phyloP scores from a whole-genome alignment of 73 alveolate species.

The Symbiodinium pilosum region DNA sequence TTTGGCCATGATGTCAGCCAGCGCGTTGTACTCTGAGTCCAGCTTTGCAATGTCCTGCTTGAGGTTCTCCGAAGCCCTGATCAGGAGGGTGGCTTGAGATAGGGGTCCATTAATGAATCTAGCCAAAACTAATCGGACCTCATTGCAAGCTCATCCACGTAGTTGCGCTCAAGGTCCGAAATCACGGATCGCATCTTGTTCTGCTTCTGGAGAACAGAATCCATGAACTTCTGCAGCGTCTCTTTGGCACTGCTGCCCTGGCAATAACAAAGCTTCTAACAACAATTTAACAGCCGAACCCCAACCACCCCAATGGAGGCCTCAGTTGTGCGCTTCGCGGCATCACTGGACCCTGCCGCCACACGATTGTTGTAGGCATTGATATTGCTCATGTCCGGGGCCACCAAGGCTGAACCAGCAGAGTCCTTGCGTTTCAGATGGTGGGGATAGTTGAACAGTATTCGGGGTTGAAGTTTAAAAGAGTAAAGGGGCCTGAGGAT shows the following conservation, averaged over 20 bases:
- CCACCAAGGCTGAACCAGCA: no score
- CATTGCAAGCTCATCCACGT: not conserved
- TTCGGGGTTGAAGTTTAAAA: no score
- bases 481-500: not conserved
- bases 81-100: not conserved
- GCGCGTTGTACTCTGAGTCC: slow-evolving; percentile 9
- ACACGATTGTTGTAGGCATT: no score
- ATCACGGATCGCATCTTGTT: not conserved
- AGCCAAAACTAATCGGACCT: not conserved
- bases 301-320: no score
- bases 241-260: not conserved
- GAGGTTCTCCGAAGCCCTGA: not conserved
- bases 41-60: not conserved
- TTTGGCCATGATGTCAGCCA: slow-evolving; percentile 27
- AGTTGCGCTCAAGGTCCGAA: not conserved
- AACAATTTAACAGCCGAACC: no score
- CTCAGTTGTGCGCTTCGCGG: no score
- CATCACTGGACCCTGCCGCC: no score
- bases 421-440: no score
- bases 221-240: not conserved
- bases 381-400: no score
- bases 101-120: not conserved
- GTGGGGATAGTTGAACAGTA: no score
- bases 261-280: no score
- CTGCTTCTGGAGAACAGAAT: not conserved